Evolutionary conservation across 176 grass and related monocot genomes (phyloP).

Genomic region (Elymus sibiricus): DNA sequence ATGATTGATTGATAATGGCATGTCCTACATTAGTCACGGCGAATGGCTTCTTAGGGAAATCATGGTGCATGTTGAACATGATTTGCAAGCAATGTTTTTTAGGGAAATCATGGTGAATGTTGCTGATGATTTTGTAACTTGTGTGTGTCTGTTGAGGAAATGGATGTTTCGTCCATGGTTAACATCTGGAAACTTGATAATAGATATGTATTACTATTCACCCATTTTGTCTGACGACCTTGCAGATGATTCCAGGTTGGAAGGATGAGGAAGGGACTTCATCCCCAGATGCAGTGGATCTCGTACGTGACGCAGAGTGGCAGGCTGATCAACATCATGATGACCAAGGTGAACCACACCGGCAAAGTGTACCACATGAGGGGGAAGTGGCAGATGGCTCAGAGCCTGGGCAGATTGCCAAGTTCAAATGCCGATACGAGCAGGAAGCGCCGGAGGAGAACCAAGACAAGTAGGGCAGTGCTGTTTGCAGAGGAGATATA

Average conservation of each 20-base stretch:
- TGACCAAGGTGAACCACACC: conserved; percentile 47
- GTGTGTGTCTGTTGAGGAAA: not conserved
- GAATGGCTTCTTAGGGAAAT: too few species aligned
- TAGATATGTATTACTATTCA: not conserved
- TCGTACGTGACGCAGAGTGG: conserved; percentile 63
- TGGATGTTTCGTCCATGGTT: not conserved
- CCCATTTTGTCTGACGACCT: not conserved
- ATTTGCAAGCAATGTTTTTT: not conserved
- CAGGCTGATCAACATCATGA: conserved; percentile 52
- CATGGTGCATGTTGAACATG: not conserved
- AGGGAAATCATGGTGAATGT: not conserved
- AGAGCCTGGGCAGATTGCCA: conserved; percentile 52
- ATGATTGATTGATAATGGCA: too few species aligned
- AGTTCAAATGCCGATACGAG: conserved; percentile 40
- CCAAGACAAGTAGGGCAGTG: conserved; percentile 15
- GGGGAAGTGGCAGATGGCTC: conserved; percentile 56
- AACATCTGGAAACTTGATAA: not conserved
- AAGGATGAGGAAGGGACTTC: conserved; percentile 68
- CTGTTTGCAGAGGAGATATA: not conserved
- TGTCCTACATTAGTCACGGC: not conserved
- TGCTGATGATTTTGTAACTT: not conserved
- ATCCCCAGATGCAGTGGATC: conserved; percentile 68
- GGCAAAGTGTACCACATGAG: conserved; percentile 65
- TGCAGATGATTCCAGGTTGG: not conserved
- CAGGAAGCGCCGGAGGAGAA: conserved; percentile 20